Conservation (phyloP, 768 basidiomycete species). For the Amanita inopinata region DNA sequence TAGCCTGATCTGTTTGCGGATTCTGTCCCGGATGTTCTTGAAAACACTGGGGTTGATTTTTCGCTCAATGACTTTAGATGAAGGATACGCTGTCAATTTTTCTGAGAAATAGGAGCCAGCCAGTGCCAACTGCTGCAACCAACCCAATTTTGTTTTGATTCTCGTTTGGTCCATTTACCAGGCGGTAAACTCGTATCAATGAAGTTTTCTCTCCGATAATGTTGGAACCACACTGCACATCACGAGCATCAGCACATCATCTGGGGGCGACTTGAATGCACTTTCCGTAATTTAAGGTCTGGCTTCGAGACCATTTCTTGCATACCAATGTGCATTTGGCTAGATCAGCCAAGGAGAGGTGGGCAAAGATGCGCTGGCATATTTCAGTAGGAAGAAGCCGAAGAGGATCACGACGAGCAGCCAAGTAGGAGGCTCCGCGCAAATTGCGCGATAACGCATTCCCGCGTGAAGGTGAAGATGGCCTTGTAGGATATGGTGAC, state of each 20-base stretch:
- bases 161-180: slow-evolving; percentile 86
- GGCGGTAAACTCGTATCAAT: slow-evolving; percentile 69
- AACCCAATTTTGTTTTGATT: slow-evolving; percentile 93
- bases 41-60: slow-evolving; percentile 25
- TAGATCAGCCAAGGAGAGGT: slow-evolving; percentile 53
- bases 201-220: slow-evolving; percentile 81
- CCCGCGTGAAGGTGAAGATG: slow-evolving; percentile 42
- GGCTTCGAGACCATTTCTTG: slow-evolving; percentile 81
- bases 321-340: slow-evolving; percentile 74
- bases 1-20: slow-evolving; percentile 52
- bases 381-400: slow-evolving; percentile 71
- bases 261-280: background rate
- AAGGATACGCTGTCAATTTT: slow-evolving; percentile 38
- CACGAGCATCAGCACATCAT: background rate
- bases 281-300: slow-evolving; percentile 85
- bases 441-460: slow-evolving; percentile 34
- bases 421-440: slow-evolving; percentile 38
- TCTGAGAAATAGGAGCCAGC: slow-evolving; percentile 8
- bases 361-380: slow-evolving; percentile 66
- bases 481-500: slow-evolving; percentile 57
- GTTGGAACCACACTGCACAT: slow-evolving; percentile 82
- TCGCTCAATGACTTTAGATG: slow-evolving; percentile 33
- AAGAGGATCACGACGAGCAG: slow-evolving; percentile 47
- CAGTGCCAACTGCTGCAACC: slow-evolving; percentile 13
- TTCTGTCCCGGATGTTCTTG: slow-evolving; percentile 36